Evolutionary conservation across 2,329 filamentous ascomycete species (phyloP), one percentile per base, ranked within the genome.

Genomic region (Fusarium sambucinum): DNA sequence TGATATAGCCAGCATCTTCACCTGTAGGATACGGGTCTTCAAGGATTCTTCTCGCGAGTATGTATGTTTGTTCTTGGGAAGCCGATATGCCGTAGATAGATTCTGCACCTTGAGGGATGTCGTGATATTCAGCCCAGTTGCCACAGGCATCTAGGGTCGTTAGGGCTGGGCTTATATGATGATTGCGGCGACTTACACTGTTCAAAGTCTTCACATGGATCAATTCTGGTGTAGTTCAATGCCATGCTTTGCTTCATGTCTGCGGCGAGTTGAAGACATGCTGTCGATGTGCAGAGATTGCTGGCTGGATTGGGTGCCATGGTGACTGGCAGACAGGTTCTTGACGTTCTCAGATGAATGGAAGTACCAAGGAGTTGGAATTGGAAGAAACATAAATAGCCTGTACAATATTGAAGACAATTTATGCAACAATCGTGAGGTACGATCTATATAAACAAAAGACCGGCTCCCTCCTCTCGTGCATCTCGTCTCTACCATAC

Each of bases 191-290:
- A 14, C 61, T 42, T 33, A 57, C 89, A 84, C 74, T 89, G 82
- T 62, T 91, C 88, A 62, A 93, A 93, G 72, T 92, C 79, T n/a
- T 82, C 85, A 71, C 90, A 93, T 2, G 90, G 86, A 73, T 92
- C 89, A 38, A 92, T 80, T 4, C 86, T 77, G 61, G 86, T 81
- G 76, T 91, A 89, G 51, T 88, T 66, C 13, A 71, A 65, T 3
- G 76, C 73, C 1, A 78, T 16, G 19, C 45, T 60, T 23, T 53
- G 21, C 19, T 53, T 57, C 35, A 57, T 57, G 46, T 57, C 54
- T n/a, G 21, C 16, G 25, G 54, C 54, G 11, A 57, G 35, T 21
- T 57, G 35, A 41, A 53, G 17, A 35, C 54, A 57, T 52, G 54
- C 29, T 21, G 46, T 42, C 4, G 54, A 52, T 14, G 38, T 47